phyloP scores from a whole-genome alignment of 805 yeast species.

The Kazachstania taianensis region DNA sequence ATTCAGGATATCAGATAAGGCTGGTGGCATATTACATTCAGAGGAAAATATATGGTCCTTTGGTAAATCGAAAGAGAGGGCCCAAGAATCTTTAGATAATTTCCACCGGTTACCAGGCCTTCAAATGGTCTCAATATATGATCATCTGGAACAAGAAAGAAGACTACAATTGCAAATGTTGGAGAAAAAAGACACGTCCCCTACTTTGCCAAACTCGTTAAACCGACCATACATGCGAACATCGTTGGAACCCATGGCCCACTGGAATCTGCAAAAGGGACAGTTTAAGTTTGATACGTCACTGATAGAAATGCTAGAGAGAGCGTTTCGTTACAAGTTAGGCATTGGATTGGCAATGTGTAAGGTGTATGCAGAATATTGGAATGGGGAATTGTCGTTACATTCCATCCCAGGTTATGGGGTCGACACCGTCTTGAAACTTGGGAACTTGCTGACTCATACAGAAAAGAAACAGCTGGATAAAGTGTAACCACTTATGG shows the following conservation, averaged over 20 bases:
- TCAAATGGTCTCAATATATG: slow-evolving; percentile 29
- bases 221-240: slow-evolving; percentile 28
- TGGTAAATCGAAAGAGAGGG: slow-evolving; percentile 56
- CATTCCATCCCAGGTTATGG: slow-evolving; percentile 86
- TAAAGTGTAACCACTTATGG: slow-evolving; percentile 39
- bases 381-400: slow-evolving; percentile 87
- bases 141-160: slow-evolving; percentile 11
- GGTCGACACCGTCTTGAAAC: slow-evolving; percentile 70
- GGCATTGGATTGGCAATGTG: slow-evolving; percentile 92
- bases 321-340: slow-evolving; percentile 65
- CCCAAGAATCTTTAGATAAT: slow-evolving; percentile 48
- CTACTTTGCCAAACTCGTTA: not conserved
- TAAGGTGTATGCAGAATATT: slow-evolving; percentile 85
- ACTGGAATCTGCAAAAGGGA: slow-evolving; percentile 22
- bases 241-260: slow-evolving; percentile 28
- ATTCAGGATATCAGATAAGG: slow-evolving; percentile 77
- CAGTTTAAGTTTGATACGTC: slow-evolving; percentile 33
- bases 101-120: slow-evolving; percentile 65
- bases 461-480: slow-evolving; percentile 58
- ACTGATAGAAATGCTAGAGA: slow-evolving; percentile 50
- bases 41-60: slow-evolving; percentile 69
- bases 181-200: not conserved
- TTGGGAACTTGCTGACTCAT: slow-evolving; percentile 67
- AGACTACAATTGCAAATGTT: slow-evolving; percentile 1
- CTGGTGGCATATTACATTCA: slow-evolving; percentile 72